These are phyloP conservation scores for Suhomyces choctaworum DNA, from an alignment of 1,139 yeast species.

Conservation along the genomic window DNA sequence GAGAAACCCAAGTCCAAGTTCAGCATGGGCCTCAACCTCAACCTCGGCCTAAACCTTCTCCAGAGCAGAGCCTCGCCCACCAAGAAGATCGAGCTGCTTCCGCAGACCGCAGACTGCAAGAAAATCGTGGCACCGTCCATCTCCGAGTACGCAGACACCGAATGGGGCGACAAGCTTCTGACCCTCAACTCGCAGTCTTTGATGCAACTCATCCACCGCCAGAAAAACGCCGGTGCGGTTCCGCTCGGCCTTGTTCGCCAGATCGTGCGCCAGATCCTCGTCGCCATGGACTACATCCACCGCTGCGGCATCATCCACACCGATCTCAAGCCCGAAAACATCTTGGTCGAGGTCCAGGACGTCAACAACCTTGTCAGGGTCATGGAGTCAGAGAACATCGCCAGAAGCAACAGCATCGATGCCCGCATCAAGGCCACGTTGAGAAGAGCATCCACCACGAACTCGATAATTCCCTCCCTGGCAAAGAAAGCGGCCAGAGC, in stretches of 20 bases:
- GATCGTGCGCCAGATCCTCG: slow-evolving; percentile 72
- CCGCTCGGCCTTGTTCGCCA: slow-evolving; percentile 77
- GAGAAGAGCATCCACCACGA: slow-evolving; percentile 5
- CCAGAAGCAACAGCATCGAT: slow-evolving; percentile 11
- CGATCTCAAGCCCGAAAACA: slow-evolving; percentile 87
- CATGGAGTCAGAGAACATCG: slow-evolving; percentile 52
- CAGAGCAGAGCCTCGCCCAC: slow-evolving; percentile 6
- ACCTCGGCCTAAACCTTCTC: slow-evolving; percentile 10
- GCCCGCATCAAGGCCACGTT: slow-evolving; percentile 2
- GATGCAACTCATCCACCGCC: slow-evolving; percentile 15
- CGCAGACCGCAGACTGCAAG: not conserved
- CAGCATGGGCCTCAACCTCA: slow-evolving; percentile 25
- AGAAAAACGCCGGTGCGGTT: slow-evolving; percentile 51
- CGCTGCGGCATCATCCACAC: slow-evolving; percentile 92
- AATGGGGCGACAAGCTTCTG: slow-evolving; percentile 12
- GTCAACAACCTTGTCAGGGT: slow-evolving; percentile 66
- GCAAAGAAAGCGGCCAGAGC: slow-evolving; percentile 3
- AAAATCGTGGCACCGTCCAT: slow-evolving; percentile 3
- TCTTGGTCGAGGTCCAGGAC: slow-evolving; percentile 76
- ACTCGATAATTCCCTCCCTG: slow-evolving; percentile 1
- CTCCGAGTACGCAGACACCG: slow-evolving; percentile 3
- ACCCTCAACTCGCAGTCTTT: slow-evolving; percentile 16
- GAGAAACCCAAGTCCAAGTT: slow-evolving; percentile 30
- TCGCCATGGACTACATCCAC: slow-evolving; percentile 79
- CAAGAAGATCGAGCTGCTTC: slow-evolving; percentile 3